Conservation (phyloP, 1,284 basidiomycete genomes). For the Fomitopsis palustris region DNA sequence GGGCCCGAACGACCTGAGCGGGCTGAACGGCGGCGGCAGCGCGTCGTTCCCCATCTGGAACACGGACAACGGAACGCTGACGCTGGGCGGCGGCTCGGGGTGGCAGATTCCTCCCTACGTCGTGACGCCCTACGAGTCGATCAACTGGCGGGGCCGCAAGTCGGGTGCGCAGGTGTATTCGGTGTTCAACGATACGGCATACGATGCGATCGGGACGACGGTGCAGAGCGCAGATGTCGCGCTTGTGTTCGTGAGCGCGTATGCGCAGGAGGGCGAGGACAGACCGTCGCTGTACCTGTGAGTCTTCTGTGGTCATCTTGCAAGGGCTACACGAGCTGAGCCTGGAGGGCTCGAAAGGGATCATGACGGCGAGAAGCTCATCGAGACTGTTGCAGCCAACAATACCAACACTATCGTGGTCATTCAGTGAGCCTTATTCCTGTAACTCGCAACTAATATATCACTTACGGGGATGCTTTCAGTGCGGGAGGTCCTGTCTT, state of each 20-base stretch:
- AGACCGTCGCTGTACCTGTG: slow-evolving; percentile 11
- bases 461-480: background rate
- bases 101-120: slow-evolving; percentile 51
- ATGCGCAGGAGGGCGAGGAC: slow-evolving; percentile 55
- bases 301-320: background rate
- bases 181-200: background rate
- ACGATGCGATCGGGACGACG: background rate
- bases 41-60: slow-evolving; percentile 40
- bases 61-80: slow-evolving; percentile 56
- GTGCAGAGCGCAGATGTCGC: slow-evolving; percentile 35
- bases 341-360: slow-evolving; percentile 36
- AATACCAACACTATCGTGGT: slow-evolving; percentile 54
- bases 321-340: background rate
- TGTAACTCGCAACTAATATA: background rate
- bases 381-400: slow-evolving; percentile 27
- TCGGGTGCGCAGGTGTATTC: slow-evolving; percentile 30
- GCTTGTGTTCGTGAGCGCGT: slow-evolving; percentile 54
- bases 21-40: slow-evolving; percentile 4
- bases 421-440: slow-evolving; percentile 34
- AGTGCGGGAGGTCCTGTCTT: slow-evolving; percentile 41
- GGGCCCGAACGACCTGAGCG: slow-evolving; percentile 36
- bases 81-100: slow-evolving; percentile 53
- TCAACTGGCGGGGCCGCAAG: slow-evolving; percentile 34
- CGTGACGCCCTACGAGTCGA: slow-evolving; percentile 38
- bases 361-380: slow-evolving; percentile 54